phyloP scores from a whole-genome alignment of 176 grass and related monocot species.

The bread wheat (Triticum aestivum) region DNA sequence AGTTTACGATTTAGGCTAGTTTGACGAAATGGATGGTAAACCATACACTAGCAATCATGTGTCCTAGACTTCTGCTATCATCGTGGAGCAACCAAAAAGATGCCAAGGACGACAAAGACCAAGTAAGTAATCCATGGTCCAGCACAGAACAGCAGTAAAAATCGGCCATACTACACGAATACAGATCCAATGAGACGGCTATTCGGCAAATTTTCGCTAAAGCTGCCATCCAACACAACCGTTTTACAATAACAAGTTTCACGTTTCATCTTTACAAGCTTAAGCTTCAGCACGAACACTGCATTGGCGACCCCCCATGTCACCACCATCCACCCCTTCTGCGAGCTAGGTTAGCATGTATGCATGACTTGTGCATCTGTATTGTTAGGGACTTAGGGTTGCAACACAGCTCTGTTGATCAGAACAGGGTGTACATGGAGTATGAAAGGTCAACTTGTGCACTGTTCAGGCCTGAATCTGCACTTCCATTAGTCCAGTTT shows the following conservation, averaged over 20 bases:
- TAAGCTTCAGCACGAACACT: constrained; percentile 39
- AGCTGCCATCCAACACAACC: not conserved
- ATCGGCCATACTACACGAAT: not conserved
- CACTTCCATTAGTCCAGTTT: constrained; percentile 35
- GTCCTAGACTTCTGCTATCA: not conserved
- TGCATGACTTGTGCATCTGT: constrained; percentile 34
- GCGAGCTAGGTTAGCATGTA: constrained; percentile 47
- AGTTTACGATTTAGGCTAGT: not conserved
- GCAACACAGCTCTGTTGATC: not conserved
- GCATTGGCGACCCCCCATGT: constrained; percentile 15
- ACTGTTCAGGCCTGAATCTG: constrained; percentile 29
- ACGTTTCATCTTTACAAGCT: constrained; percentile 44
- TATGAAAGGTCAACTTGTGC: constrained; percentile 35
- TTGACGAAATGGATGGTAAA: not conserved
- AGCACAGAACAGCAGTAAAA: not conserved
- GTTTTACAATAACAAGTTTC: constrained; percentile 37
- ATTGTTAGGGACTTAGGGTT: constrained; percentile 25
- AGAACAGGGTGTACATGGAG: constrained; percentile 42
- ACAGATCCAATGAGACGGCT: not conserved
- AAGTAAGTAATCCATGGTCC: not conserved
- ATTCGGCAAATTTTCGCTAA: constrained; percentile 11
- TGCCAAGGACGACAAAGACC: not conserved
- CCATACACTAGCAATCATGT: not conserved
- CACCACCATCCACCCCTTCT: constrained; percentile 31
- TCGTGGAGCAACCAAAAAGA: not conserved